Base-by-base conservation (phyloP, 2,329 filamentous ascomycete species). In the Aspergillus japonicus region DNA sequence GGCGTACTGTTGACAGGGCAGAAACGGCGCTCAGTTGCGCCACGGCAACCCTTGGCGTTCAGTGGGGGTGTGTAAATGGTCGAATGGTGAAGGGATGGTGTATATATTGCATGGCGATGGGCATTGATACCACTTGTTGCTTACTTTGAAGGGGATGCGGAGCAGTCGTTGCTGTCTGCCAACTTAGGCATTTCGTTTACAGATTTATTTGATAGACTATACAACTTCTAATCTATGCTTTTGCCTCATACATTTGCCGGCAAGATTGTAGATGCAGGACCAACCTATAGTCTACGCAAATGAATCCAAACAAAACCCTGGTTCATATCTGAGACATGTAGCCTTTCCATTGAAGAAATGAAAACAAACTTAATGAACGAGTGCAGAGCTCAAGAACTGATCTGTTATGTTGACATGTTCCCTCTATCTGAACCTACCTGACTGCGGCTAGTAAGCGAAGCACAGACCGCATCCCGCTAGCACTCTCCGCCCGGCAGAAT, bases 401-500 rank as follows among this genome's bases (percentile, higher is more conserved):
- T 3, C 7, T 8, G 7, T 29, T 29, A 29, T 8, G 26, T 29
- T 29, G 26, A 26, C 0, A 29, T 29, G 7, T 8, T 1, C 26
- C 2, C 7, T 29, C 26, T 29, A 29, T 29, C 26, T 29, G 8
- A 29, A 29, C 26, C 7, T 29, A 10, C 7, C 26, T 29, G 26
- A 8, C 26, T 29, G 26, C 26, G 26, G 26, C 11, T 24, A 26
- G 49, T 52, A 52, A 29, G 49, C 24, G 47, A 29, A 42, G 66
- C 71, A 72, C 71, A 61, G 68, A 62, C 71, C 69, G 72, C 51
- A 60, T 59, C 61, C 51, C 55, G 64, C 64, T 44, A 55, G 55
- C 50, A 56, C 56, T 54, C 54, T 64, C 71, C 71, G 72, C 71
- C 73, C 70, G 72, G 70, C 72, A 75, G 66, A 74, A 73, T 68